Conservation (phyloP, 495 filamentous ascomycete genomes). For the Pyrenopolyporus hunteri region DNA sequence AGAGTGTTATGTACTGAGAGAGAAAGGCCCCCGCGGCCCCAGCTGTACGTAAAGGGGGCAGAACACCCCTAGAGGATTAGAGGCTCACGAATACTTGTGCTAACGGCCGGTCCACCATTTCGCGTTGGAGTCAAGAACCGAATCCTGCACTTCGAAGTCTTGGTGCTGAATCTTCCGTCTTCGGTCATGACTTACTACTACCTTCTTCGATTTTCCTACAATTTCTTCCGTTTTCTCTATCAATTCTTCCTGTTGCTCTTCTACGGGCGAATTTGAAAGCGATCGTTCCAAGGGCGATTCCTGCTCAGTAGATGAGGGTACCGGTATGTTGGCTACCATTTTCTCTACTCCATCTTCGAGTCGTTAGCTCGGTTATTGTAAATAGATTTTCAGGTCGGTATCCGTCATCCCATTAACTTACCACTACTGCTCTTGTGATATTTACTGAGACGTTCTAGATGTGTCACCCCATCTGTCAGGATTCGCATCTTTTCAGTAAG, state of each 20-base stretch:
- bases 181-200: too few species aligned
- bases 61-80: too few species aligned
- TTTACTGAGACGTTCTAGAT: constrained; percentile 24
- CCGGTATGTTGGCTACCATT: not conserved
- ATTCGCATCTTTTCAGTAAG: constrained; percentile 21
- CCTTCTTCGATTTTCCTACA: too few species aligned
- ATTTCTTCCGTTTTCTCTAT: too few species aligned
- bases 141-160: too few species aligned
- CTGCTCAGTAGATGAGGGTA: not conserved
- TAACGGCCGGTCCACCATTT: not conserved
- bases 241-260: too few species aligned
- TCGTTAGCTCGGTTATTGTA: not conserved
- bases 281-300: not conserved
- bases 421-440: constrained; percentile 7
- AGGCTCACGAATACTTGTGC: too few species aligned
- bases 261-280: not conserved
- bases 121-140: not conserved
- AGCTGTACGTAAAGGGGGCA: too few species aligned
- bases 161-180: too few species aligned
- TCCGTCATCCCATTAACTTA: too few species aligned
- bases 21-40: too few species aligned
- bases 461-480: constrained; percentile 15
- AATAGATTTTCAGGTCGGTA: too few species aligned
- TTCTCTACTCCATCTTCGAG: not conserved
- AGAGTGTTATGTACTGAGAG: constrained; percentile 51